Conservation (phyloP, 306 rosid genomes). For the Glycine soja region DNA sequence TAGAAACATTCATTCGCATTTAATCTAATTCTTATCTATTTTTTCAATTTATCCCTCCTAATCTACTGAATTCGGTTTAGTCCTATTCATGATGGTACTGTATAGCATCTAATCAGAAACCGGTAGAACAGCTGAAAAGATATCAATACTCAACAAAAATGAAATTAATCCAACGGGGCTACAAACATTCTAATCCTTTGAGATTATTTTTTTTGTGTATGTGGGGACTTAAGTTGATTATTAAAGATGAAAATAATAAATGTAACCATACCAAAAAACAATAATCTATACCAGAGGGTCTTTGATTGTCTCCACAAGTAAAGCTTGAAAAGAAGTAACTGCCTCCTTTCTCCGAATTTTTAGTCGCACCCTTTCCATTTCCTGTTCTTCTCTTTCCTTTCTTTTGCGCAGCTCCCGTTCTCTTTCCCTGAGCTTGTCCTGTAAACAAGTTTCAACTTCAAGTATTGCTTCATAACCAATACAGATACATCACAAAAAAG, state of each 20-base stretch:
- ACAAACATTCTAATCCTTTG: constrained; percentile 2
- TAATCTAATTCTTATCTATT: neutral
- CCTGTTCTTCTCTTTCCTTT: constrained; percentile 99
- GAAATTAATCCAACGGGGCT: neutral
- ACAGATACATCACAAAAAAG: neutral
- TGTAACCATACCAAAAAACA: constrained; percentile 4
- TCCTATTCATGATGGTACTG: constrained; percentile 13
- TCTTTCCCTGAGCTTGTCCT: constrained; percentile 95
- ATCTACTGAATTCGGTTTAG: constrained; percentile 28
- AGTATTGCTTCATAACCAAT: constrained; percentile 12
- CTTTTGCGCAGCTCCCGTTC: constrained; percentile 91
- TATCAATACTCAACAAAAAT: constrained; percentile 26
- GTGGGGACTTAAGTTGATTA: neutral
- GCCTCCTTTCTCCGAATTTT: constrained; percentile 96
- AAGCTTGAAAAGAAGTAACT: constrained; percentile 84
- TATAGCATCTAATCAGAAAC: neutral
- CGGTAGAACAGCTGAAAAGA: constrained; percentile 1
- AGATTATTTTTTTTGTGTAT: constrained; percentile 3
- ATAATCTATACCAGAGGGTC: constrained; percentile 78
- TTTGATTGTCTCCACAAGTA: constrained; percentile 93
- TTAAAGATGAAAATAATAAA: neutral
- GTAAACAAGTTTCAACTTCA: constrained; percentile 45
- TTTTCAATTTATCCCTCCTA: constrained; percentile 16
- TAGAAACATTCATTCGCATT: neutral
- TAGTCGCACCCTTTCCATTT: constrained; percentile 85